Conservation (phyloP, 1,139 yeast species). For the Sugiyamaella neomexicana region DNA sequence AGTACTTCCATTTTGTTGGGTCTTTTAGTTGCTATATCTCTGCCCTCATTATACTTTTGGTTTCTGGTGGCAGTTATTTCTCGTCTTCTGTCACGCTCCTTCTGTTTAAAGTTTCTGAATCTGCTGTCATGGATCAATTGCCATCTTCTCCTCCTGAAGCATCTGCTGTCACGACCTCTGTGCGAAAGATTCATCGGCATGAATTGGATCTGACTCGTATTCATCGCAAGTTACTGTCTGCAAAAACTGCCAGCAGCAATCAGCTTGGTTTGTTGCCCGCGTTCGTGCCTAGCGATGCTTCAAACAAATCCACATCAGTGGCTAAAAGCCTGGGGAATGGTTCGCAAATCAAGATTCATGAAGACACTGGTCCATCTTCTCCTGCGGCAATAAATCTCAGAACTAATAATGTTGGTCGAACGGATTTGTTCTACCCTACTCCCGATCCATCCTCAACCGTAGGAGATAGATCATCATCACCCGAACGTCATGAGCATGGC, state of each 20-base stretch:
- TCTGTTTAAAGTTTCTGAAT: neutral
- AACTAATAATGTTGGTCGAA: constrained; percentile 4
- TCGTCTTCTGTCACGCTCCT: too few relatives aligned
- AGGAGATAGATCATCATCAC: constrained; percentile 29
- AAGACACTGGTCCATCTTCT: constrained; percentile 21
- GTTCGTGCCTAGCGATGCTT: constrained; percentile 24
- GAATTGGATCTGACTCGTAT: constrained; percentile 10
- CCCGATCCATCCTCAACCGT: constrained; percentile 34
- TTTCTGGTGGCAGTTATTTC: neutral
- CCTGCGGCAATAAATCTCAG: neutral
- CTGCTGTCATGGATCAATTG: constrained; percentile 18
- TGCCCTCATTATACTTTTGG: too few relatives aligned
- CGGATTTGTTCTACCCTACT: constrained; percentile 32
- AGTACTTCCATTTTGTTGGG: neutral
- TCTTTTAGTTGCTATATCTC: too few relatives aligned
- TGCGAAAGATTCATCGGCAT: constrained; percentile 1
- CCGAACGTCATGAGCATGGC: constrained; percentile 19
- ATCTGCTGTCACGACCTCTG: constrained; percentile 1
- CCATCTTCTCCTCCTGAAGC: constrained; percentile 27
- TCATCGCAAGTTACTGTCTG: constrained; percentile 3
- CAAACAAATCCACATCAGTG: neutral
- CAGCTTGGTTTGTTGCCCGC: constrained; percentile 28
- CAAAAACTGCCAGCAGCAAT: neutral
- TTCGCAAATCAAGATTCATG: constrained; percentile 23
- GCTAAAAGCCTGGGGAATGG: neutral